Evolutionary conservation across 306 rosid species (phyloP), one percentile per base, ranked within the genome.

Genomic region (Lathyrus sativus): DNA sequence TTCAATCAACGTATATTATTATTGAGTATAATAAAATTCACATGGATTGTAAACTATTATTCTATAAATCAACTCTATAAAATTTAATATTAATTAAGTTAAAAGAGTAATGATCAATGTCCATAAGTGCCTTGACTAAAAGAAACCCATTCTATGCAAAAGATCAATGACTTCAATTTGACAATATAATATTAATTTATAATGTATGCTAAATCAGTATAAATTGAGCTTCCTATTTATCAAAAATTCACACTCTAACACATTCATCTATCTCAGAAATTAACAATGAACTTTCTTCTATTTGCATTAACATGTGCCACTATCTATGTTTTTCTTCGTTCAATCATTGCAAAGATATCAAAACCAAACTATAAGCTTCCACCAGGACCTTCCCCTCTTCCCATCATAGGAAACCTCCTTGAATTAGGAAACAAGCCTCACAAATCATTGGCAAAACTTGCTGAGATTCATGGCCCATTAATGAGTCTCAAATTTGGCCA

Each of bases 341-440:
- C 44, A 50, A 24, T 62, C 44, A 15, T 49, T 48, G 53, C 70
- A 26, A 62, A 4, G 7, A 51, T n/a, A 18, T 62, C n/a, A 26
- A 74, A 44, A 65, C 28, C 50, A 65, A 44, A 73, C 13, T 3
- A 8, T 6, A 65, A 55, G 2, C 77, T 74, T 42, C 78, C 78
- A 60, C 75, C 75, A 8, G 75, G 75, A 60, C 75, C 75, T 1
- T 12, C 60, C 26, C 67, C 75, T 11, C 59, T 17, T 33, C 75
- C 68, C n/a, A 60, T 71, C 11, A 56, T 56, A 2, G 78, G 78
- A 6, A 74, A 65, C 61, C 51, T 74, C 14, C 73, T 74, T 33
- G 73, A 74, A 31, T 14, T 74, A 18, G 78, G 72, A 1, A 13
- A 65, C 57, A 74, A 65, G 14, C 78, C 78, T 0, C 78, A 74